Evolutionary conservation across 2,329 filamentous ascomycete species (phyloP), one percentile per base, ranked within the genome.

Genomic region (Fusarium drepaniforme): DNA sequence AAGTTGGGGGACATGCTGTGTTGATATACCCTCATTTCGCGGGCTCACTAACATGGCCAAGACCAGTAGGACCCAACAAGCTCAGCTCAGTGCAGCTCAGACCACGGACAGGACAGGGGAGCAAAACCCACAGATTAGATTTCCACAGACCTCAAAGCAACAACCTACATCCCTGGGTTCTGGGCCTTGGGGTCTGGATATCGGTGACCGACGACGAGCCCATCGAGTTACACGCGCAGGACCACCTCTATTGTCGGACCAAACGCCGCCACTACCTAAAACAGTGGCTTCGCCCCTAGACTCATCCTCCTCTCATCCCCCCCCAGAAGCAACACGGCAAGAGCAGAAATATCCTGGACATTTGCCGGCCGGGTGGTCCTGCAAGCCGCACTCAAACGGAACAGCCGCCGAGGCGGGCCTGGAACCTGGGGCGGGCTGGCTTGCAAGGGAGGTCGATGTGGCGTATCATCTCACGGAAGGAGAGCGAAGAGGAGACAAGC

Each of bases 281-380:
- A 77, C 75, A 59, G 74, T 77, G 74, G 74, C 75, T 75, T 71
- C 25, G 21, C 70, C 64, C 71, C 72, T 75, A 25, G 64, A 51
- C 42, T 30, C 59, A 66, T 65, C 72, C 70, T 71, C 49, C 49
- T 71, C 59, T 44, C 61, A 68, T 44, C 65, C 72, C 60, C 64
- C 64, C 12, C 33, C 33, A 35, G 33, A 12, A 62, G 49, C 44
- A 15, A 58, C 56, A 63, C 51, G n/a, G 49, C 5, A 53, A 53
- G 49, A 53, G 49, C 4, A 12, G 8, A 30, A 51, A 51, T 11
- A 30, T 30, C 46, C 49, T 53, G 18, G 49, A n/a, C 18, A 53
- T 13, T 53, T 49, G 46, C 46, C 46, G 46, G 23, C 46, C 23
- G 46, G 46, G 33, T 12, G 33, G 25, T 51, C 46, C 25, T 51